Evolutionary conservation across 176 grass and related monocot genomes (phyloP), one percentile per base, ranked within the genome.

Genomic region (Secale cereale): DNA sequence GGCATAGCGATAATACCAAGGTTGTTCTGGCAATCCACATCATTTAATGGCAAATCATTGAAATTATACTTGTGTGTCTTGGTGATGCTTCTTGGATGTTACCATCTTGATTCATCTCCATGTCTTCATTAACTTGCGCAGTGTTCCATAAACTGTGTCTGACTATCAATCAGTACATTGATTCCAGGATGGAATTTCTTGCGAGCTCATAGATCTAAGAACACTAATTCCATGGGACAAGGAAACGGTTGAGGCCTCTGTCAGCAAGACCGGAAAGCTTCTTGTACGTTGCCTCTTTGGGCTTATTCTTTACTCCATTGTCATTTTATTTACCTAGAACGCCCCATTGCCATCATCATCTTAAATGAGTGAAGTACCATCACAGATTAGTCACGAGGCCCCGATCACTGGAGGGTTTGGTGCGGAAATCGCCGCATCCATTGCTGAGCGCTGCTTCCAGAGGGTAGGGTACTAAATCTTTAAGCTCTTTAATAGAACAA

Each of bases 191-290:
- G 96, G 96, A 35, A 94, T 98, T 79, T 95, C 96, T 40, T 98
- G 96, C 48, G 96, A 98, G 69, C 89, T 98, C 52, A 98, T 98
- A 67, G 96, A 98, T 82, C 87, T 98, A 30, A 94, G 77, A 94
- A 98, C 96, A 7, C 80, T 98, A 50, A 89, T 98, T 87, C 96
- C 96, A 31, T 98, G 96, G 96, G 96, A 98, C 80, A 98, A 92
- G 87, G 93, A 94, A 89, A 91, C 84, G 14, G 75, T 98, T 26
- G 93, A 95, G 82, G 88, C 91, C 57, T 98, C 96, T 19, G 96
- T 98, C 31, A 94, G 87, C 70, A 98, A 98, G 85, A 95, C 96
- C 0, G 93, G 96, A 50, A 93, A 91, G 25, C 89, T 98, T 76
- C 91, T 98, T 9, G 96, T 98, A 94, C 74, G 89, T 82, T 75